Evolutionary conservation across 148 eudicot species (phyloP).

Genomic region (Agrostemma githago): DNA sequence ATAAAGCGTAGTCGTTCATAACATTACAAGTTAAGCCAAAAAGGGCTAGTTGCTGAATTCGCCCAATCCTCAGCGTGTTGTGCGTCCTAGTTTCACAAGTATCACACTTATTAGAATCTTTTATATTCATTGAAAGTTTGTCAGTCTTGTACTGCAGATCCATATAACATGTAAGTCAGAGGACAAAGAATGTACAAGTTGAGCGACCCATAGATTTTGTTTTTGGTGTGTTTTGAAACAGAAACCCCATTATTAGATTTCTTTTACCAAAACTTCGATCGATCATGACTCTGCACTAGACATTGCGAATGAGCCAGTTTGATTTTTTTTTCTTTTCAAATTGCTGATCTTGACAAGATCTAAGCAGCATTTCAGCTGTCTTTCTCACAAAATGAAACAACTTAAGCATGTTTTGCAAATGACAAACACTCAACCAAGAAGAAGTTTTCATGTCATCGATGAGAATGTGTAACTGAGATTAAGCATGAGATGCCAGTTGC

Average conservation of each 20-base stretch:
- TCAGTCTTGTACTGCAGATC: not conserved
- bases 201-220: not conserved
- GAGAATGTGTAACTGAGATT: too few relatives aligned
- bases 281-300: not conserved
- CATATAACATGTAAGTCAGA: conserved; percentile 1
- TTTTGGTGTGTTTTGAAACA: not conserved
- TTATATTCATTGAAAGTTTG: not conserved
- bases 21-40: not conserved
- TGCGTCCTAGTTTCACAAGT: too few relatives aligned
- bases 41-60: not conserved
- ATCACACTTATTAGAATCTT: not conserved
- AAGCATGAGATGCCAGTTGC: not conserved
- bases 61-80: not conserved
- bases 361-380: not conserved
- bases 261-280: not conserved
- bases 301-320: not conserved
- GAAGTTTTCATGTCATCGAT: not conserved
- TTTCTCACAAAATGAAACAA: not conserved
- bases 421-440: not conserved
- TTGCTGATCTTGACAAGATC: not conserved
- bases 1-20: not conserved
- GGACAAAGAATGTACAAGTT: not conserved
- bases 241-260: not conserved
- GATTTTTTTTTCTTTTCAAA: too few relatives aligned
- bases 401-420: not conserved